Conservation (phyloP, 2,329 filamentous ascomycete genomes). For the Ilyonectria robusta region DNA sequence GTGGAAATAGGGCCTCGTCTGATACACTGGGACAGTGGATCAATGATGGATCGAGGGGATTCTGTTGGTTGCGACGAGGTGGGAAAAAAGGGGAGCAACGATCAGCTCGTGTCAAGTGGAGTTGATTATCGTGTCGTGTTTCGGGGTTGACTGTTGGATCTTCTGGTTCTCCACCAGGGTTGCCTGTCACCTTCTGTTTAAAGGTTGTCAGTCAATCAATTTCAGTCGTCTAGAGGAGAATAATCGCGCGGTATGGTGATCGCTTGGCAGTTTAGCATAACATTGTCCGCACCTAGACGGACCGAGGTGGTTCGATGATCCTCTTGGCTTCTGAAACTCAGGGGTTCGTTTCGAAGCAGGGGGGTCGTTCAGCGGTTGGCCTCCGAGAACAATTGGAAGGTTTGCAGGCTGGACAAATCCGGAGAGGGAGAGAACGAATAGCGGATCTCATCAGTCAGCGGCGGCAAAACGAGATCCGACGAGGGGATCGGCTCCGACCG, state of each 20-base stretch:
- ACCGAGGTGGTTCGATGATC: slow-evolving; percentile 31
- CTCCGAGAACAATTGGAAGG: slow-evolving; percentile 7
- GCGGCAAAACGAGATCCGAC: slow-evolving; percentile 1
- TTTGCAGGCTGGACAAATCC: slow-evolving; percentile 17
- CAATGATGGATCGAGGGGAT: neutral
- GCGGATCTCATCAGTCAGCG: slow-evolving; percentile 17
- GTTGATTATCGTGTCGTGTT: slow-evolving; percentile 30
- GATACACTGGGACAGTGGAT: slow-evolving; percentile 2
- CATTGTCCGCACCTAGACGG: slow-evolving; percentile 13
- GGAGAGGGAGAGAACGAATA: slow-evolving; percentile 14
- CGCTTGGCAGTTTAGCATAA: slow-evolving; percentile 30
- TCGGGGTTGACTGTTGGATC: slow-evolving; percentile 24
- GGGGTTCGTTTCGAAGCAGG: slow-evolving; percentile 38
- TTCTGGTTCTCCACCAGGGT: neutral
- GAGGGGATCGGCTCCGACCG: slow-evolving; percentile 4
- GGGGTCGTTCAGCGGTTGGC: slow-evolving; percentile 9
- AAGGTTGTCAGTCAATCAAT: slow-evolving; percentile 19
- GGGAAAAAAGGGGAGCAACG: slow-evolving; percentile 1
- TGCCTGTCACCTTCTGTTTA: slow-evolving; percentile 10
- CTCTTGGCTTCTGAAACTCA: slow-evolving; percentile 43
- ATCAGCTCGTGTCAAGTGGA: slow-evolving; percentile 22
- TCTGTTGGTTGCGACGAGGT: neutral
- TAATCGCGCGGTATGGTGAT: slow-evolving; percentile 23
- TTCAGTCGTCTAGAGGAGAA: slow-evolving; percentile 22
- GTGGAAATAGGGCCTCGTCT: slow-evolving; percentile 2